Conservation (phyloP, 2,329 filamentous ascomycete genomes). For the Cladosporium colombiae region DNA sequence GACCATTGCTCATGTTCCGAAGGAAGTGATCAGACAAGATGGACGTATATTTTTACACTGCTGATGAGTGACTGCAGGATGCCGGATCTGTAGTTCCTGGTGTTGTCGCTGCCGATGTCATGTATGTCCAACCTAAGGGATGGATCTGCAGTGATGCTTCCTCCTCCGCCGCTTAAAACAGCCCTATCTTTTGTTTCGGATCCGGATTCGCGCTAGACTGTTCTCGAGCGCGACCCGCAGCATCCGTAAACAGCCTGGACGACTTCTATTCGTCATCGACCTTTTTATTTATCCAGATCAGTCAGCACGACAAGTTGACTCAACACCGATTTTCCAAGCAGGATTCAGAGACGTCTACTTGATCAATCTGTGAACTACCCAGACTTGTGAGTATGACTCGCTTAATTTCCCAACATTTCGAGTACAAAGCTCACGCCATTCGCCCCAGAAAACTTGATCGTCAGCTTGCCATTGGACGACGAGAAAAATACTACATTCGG, state of each 20-base stretch:
- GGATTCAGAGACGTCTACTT: not conserved
- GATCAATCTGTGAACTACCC: not conserved
- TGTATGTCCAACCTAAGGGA: not conserved
- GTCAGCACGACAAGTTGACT: not conserved
- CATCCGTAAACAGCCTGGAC: not conserved
- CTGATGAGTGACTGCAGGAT: not conserved
- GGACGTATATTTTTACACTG: not conserved
- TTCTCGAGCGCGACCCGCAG: not conserved
- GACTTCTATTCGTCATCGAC: conserved; percentile 9
- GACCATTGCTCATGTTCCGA: not conserved
- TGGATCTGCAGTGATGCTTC: not conserved
- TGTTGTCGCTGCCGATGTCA: not conserved
- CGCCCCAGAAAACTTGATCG: not conserved
- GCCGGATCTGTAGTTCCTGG: not conserved
- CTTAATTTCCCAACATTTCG: not conserved
- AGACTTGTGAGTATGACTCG: not conserved
- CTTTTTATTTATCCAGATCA: conserved; percentile 9
- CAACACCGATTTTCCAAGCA: not conserved
- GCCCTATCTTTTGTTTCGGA: not conserved
- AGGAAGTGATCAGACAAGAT: not conserved
- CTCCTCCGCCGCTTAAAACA: not conserved
- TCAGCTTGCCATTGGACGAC: not conserved
- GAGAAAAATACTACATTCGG: not conserved
- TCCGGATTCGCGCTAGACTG: not conserved
- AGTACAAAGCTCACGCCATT: not conserved